Percentiles rank a stretch among this genome's conserved stretches.
phyloP scores from a whole-genome alignment of 768 basidiomycete species.

The Suillus placidus region DNA sequence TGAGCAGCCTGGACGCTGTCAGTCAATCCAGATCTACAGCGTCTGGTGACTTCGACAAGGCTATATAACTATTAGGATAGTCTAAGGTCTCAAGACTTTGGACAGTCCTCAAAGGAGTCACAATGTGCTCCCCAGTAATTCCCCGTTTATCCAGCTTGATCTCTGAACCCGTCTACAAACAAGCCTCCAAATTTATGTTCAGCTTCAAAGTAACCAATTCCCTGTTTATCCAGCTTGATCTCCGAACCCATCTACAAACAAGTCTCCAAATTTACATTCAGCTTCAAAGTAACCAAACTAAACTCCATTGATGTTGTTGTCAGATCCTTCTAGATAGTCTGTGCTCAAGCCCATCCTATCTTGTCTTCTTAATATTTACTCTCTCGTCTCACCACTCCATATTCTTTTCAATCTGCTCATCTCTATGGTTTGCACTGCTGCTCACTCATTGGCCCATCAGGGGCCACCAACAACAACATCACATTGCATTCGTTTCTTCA shows the following conservation, averaged over 20 bases:
- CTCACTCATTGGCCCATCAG: conserved; percentile 67
- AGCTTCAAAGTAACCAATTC: too few relatives aligned
- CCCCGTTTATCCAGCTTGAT: conserved; percentile 16
- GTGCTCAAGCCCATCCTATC: conserved; percentile 17
- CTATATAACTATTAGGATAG: conserved; percentile 36
- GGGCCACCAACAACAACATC: conserved; percentile 61
- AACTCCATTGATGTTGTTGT: conserved; percentile 36
- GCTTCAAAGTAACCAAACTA: conserved; percentile 23
- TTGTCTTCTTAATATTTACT: conserved; percentile 10
- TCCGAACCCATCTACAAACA: conserved; percentile 20
- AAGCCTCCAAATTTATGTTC: too few relatives aligned
- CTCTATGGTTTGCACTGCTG: conserved; percentile 39
- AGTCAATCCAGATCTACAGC: conserved; percentile 28
- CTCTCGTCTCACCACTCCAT: conserved; percentile 28
- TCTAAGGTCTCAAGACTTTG: conserved; percentile 46
- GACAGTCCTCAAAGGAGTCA: conserved; percentile 28
- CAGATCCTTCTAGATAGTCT: conserved; percentile 40
- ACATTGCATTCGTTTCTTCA: too few relatives aligned
- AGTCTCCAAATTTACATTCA: conserved; percentile 19
- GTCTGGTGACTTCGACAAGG: conserved; percentile 29
- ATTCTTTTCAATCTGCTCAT: conserved; percentile 26
- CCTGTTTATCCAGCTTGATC: conserved; percentile 25
- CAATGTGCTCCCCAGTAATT: conserved; percentile 43
- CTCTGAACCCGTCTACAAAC: too few relatives aligned
- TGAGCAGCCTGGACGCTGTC: conserved; percentile 47